A percentile compares a stretch with the other conserved stretches of the same genome.
phyloP scores from a whole-genome alignment of 2,329 filamentous ascomycete genomes.

The Fusarium sp. region DNA sequence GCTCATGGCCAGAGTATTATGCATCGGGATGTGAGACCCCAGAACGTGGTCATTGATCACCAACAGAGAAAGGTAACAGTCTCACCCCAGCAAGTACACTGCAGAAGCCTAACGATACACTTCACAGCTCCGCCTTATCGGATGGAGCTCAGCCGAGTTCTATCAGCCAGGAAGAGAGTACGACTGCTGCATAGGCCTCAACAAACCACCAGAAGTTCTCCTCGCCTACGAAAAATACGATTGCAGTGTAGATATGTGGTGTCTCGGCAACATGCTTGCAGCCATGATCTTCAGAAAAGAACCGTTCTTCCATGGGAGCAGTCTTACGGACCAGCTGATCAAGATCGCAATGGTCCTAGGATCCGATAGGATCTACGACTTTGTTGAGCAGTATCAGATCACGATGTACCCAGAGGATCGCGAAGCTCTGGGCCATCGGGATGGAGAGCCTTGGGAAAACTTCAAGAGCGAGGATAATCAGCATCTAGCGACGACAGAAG shows the following conservation, averaged over 20 bases:
- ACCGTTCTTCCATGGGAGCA: constrained; percentile 97
- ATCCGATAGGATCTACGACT: constrained; percentile 95
- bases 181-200: not conserved
- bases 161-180: not conserved
- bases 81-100: accelerated
- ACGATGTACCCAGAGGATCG: constrained; percentile 96
- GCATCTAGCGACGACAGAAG: constrained; percentile 91
- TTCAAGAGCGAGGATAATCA: constrained; percentile 96
- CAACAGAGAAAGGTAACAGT: not conserved
- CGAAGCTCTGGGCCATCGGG: constrained; percentile 91
- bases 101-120: accelerated
- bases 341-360: constrained; percentile 98
- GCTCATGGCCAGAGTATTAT: constrained; percentile 7
- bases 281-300: constrained; percentile 99
- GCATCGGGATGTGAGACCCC: constrained; percentile 19
- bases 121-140: constrained; percentile 12
- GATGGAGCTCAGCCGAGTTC: constrained; percentile 18
- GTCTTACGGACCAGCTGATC: constrained; percentile 94
- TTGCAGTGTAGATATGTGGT: constrained; percentile 99
- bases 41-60: constrained; percentile 20
- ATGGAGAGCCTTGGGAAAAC: constrained; percentile 94
- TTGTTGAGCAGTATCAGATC: constrained; percentile 97
- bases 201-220: constrained; percentile 85
- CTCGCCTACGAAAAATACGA: constrained; percentile 98
- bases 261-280: constrained; percentile 96